Percentiles rank a stretch among this genome's conserved stretches.
These are phyloP conservation scores for Pulveroboletus sp. DNA, from an alignment of 768 basidiomycete genomes.

Conservation along the genomic window DNA sequence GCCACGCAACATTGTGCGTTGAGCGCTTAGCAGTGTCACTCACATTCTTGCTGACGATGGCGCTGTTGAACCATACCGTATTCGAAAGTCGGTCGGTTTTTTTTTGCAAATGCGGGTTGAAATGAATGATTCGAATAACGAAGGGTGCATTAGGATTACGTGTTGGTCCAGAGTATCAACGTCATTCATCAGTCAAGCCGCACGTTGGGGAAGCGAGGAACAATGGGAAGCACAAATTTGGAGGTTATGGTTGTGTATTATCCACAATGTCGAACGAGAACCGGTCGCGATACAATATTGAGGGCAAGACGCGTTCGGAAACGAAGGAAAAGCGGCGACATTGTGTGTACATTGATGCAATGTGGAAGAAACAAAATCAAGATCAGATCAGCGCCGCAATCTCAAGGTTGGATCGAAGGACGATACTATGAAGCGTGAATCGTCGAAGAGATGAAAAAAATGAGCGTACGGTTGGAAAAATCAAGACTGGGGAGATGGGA, in stretches of 20 bases:
- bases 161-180: slow-evolving; percentile 24
- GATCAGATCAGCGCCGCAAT: slow-evolving; percentile 32
- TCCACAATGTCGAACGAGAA: slow-evolving; percentile 15
- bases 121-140: slow-evolving; percentile 1
- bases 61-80: slow-evolving; percentile 34
- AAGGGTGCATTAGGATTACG: slow-evolving; percentile 23
- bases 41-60: slow-evolving; percentile 69
- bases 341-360: slow-evolving; percentile 15
- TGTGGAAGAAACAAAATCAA: slow-evolving; percentile 18
- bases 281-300: slow-evolving; percentile 12
- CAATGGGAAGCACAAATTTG: neutral
- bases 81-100: slow-evolving; percentile 2
- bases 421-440: slow-evolving; percentile 28
- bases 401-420: slow-evolving; percentile 37
- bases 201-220: slow-evolving; percentile 8
- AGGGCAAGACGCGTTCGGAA: slow-evolving; percentile 14
- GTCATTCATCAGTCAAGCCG: no score
- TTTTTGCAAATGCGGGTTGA: slow-evolving; percentile 2
- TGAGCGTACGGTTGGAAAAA: slow-evolving; percentile 26
- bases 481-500: slow-evolving; percentile 20
- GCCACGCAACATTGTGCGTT: no score
- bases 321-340: slow-evolving; percentile 4
- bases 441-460: slow-evolving; percentile 15
- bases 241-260: slow-evolving; percentile 14
- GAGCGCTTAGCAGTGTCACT: slow-evolving; percentile 32